Conservation (phyloP, 768 basidiomycete genomes). For the Auricularia heimuer region DNA sequence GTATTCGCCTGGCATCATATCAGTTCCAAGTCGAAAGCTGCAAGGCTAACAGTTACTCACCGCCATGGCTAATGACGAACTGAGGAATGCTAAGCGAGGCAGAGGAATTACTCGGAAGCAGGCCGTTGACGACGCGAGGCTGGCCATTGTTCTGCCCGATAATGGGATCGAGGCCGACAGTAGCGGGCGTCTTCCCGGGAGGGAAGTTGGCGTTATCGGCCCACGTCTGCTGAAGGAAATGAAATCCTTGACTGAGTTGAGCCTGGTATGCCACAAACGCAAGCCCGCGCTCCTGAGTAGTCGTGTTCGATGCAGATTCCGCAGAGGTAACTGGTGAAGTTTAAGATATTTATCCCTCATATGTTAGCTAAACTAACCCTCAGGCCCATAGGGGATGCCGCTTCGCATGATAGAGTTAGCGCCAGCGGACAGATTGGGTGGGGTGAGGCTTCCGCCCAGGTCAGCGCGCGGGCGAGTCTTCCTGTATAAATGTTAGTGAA, state of each 20-base stretch:
- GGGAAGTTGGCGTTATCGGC: not conserved
- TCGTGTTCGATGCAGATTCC: not conserved
- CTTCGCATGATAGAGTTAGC: not conserved
- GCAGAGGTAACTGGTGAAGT: not conserved
- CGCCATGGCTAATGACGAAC: slow-evolving; percentile 1
- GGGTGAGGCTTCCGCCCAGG: not conserved
- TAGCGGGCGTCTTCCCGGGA: not conserved
- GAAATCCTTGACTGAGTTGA: not conserved
- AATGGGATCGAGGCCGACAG: not conserved
- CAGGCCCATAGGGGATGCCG: slow-evolving; percentile 4
- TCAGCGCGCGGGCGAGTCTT: slow-evolving; percentile 4
- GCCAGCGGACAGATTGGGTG: not conserved
- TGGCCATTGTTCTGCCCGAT: not conserved
- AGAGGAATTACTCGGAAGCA: not conserved
- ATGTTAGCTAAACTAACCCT: not conserved
- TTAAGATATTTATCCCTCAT: not conserved
- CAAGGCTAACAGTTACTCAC: slow-evolving; percentile 2
- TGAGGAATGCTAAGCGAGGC: not conserved
- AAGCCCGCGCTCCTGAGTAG: slow-evolving; percentile 1
- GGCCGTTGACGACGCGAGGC: not conserved
- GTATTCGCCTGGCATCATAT: no score
- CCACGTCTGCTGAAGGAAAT: slow-evolving; percentile 2
- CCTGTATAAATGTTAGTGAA: not conserved
- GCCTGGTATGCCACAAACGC: slow-evolving; percentile 4
- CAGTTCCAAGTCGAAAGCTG: not conserved